Evolutionary conservation across 202 grass and related monocot species (phyloP), one percentile per base, ranked within the genome.

Genomic region (Sporobolus alterniflorus): DNA sequence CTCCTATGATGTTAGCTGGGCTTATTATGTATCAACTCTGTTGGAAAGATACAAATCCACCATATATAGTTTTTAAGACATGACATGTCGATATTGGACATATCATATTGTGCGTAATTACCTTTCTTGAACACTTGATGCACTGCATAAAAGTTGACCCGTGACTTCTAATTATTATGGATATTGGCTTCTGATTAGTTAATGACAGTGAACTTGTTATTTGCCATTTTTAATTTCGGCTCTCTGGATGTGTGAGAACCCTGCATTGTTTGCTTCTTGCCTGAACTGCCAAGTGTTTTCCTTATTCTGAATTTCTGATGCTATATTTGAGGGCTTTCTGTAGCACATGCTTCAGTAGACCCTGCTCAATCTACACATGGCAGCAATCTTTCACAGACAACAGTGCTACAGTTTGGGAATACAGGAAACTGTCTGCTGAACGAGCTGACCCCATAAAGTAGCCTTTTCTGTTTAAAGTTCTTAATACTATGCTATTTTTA

Each of bases 391-490:
- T 86, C 85, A 66, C 85, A 83, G 75, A 93, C 89, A 11, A 92
- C 88, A 71, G 88, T 99, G 25, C 83, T 99, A 46, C 96, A 96
- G 69, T 99, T 99, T 89, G 91, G 90, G 28, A 99, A 99, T 83
- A 96, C 89, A 62, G 93, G 75, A 99, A 96, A 77, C 56, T 96
- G 83, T 99, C 93, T 82, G 76, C 71, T 46, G 96, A 99, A 78
- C 87, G 91, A 88, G 77, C 93, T 90, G 93, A 99, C 76, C 93
- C 96, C 48, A 96, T 93, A 89, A 99, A 99, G 96, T 96, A 78
- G 34, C 40, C 85, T 75, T 79, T 75, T 76, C 65, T 81, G 25
- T 83, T 71, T 65, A 82, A 79, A 65, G 34, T 48, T 69, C 42
- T 80, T 11, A 25, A 80, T 78, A 76, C 30, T 68, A 54, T 85